These are phyloP conservation scores for Phaeosphaeriaceae sp. DNA, from an alignment of 2,329 filamentous ascomycete genomes.

Conservation along the genomic window DNA sequence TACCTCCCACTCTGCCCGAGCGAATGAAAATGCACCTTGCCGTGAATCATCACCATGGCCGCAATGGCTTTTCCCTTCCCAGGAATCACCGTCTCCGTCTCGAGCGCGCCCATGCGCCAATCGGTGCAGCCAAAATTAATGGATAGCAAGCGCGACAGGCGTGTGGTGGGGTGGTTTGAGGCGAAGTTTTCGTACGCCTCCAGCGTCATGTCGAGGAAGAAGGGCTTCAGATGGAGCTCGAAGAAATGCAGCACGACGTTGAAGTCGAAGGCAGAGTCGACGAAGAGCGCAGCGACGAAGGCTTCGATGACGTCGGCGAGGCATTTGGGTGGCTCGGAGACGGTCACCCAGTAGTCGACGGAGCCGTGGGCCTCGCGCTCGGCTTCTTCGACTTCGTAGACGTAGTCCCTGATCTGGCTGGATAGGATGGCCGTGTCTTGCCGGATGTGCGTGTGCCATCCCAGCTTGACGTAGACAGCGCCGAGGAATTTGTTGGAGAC, in stretches of 20 bases:
- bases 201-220: conserved; percentile 83
- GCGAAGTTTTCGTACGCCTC: conserved; percentile 79
- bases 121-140: conserved; percentile 70
- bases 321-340: conserved; percentile 71
- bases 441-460: conserved; percentile 76
- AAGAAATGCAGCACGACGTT: conserved; percentile 78
- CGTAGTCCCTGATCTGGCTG: conserved; percentile 61
- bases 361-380: conserved; percentile 57
- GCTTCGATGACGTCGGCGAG: conserved; percentile 89
- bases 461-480: conserved; percentile 78
- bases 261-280: conserved; percentile 85
- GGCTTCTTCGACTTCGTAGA: conserved; percentile 64
- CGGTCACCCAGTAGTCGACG: conserved; percentile 71
- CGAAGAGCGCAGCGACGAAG: conserved; percentile 87
- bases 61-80: conserved; percentile 59
- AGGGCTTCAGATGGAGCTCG: conserved; percentile 72
- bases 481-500: conserved; percentile 94
- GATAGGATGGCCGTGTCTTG: conserved; percentile 59
- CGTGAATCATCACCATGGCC: conserved; percentile 79
- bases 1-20: conserved; percentile 71
- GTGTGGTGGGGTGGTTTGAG: conserved; percentile 81
- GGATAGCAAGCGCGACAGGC: conserved; percentile 69
- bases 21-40: conserved; percentile 68
- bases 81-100: conserved; percentile 55
- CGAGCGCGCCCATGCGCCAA: conserved; percentile 53